Conservation (phyloP, 495 filamentous ascomycete genomes). For the Aspergillus conjunctus region DNA sequence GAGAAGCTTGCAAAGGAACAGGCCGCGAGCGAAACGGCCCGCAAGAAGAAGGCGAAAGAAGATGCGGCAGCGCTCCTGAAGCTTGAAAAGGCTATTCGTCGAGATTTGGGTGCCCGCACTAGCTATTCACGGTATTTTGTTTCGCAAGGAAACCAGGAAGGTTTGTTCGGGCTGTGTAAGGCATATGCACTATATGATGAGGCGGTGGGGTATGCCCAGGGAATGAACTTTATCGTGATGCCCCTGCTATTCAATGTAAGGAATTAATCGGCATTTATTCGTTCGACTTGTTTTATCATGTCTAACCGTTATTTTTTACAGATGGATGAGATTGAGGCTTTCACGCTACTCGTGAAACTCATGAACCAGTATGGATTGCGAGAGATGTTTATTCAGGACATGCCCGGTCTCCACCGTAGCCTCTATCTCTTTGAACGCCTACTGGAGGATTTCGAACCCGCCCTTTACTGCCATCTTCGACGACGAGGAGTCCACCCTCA, state of each 20-base stretch:
- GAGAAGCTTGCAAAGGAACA: slow-evolving; percentile 69
- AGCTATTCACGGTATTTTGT: slow-evolving; percentile 94
- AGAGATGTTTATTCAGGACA: slow-evolving; percentile 92
- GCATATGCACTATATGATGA: slow-evolving; percentile 97
- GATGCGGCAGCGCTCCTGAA: slow-evolving; percentile 70
- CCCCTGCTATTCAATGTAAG: slow-evolving; percentile 94
- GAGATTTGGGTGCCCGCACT: slow-evolving; percentile 87
- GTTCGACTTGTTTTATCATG: neutral
- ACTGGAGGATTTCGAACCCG: slow-evolving; percentile 91
- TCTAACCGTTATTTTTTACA: slow-evolving; percentile 28
- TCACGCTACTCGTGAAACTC: slow-evolving; percentile 85
- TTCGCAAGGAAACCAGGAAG: slow-evolving; percentile 87
- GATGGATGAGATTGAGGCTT: slow-evolving; percentile 98
- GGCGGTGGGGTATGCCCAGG: slow-evolving; percentile 93
- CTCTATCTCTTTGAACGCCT: slow-evolving; percentile 95
- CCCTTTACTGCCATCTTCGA: slow-evolving; percentile 91
- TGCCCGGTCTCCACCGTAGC: slow-evolving; percentile 92
- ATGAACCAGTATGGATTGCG: slow-evolving; percentile 97
- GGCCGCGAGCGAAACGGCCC: slow-evolving; percentile 62
- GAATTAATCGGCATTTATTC: slow-evolving; percentile 10
- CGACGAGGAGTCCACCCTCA: slow-evolving; percentile 85
- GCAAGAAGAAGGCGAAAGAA: slow-evolving; percentile 73
- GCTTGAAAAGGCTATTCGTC: slow-evolving; percentile 87
- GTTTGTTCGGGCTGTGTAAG: slow-evolving; percentile 93
- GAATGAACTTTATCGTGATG: slow-evolving; percentile 98